Conservation (phyloP, 2,329 filamentous ascomycete species). For the Passalora sequoiae region DNA sequence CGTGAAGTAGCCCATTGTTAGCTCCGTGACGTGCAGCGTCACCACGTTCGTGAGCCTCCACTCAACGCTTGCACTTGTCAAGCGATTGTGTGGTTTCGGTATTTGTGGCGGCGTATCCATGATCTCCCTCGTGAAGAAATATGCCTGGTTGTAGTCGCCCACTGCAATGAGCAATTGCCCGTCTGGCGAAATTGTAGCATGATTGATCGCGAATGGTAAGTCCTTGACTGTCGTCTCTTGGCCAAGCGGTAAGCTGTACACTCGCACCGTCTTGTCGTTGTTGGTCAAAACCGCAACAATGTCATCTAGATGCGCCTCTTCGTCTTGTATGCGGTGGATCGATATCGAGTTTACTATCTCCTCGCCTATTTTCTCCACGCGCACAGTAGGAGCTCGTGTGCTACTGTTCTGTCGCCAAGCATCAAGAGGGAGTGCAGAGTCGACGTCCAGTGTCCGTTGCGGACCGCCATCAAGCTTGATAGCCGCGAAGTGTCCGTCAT, state of each 20-base stretch:
- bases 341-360: conserved; percentile 64
- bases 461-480: conserved; percentile 54
- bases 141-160: conserved; percentile 79
- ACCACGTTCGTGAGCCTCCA: conserved; percentile 42
- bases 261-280: conserved; percentile 82
- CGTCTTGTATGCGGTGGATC: conserved; percentile 55
- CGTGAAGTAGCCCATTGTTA: conserved; percentile 62
- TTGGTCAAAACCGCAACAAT: conserved; percentile 74
- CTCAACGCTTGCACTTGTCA: conserved; percentile 31
- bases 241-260: conserved; percentile 70
- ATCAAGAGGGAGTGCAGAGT: conserved; percentile 54
- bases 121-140: conserved; percentile 63
- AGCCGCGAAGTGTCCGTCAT: conserved; percentile 79
- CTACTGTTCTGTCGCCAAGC: conserved; percentile 14
- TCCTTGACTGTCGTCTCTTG: conserved; percentile 64
- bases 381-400: conserved; percentile 40
- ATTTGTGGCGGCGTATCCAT: conserved; percentile 32
- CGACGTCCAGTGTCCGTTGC: conserved; percentile 47
- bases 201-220: conserved; percentile 84
- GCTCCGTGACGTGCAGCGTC: conserved; percentile 38
- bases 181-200: conserved; percentile 87
- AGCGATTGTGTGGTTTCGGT: conserved; percentile 35
- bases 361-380: conserved; percentile 56
- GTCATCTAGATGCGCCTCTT: conserved; percentile 42
- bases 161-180: conserved; percentile 75